Evolutionary conservation across 2,329 filamentous ascomycete species (phyloP).

Genomic region (Plectosphaerella cucumerina): DNA sequence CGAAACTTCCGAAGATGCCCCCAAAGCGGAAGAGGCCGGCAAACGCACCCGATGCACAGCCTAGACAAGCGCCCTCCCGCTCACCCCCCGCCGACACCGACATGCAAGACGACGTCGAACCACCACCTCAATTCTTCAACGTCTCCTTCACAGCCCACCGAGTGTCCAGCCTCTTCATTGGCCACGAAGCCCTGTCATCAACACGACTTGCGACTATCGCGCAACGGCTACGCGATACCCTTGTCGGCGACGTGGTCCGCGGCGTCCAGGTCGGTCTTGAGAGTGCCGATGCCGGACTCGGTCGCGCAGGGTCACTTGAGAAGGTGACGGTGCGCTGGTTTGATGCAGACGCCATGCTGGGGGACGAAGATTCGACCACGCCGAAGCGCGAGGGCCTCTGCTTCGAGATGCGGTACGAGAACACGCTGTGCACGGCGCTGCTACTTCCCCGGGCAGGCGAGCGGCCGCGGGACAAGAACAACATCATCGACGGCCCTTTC

Average conservation of each 20-base stretch:
- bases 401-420: constrained; percentile 50
- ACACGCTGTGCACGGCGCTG: constrained; percentile 44
- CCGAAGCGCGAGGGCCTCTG: constrained; percentile 26
- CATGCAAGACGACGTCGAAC: constrained; percentile 11
- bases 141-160: constrained; percentile 55
- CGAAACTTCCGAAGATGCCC: neutral
- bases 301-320: constrained; percentile 38
- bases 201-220: constrained; percentile 38
- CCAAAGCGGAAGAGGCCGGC: neutral
- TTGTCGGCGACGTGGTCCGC: constrained; percentile 57
- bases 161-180: constrained; percentile 49
- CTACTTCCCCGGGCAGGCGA: constrained; percentile 34
- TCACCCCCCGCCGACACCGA: neutral
- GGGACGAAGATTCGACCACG: constrained; percentile 13
- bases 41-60: neutral
- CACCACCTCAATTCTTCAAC: constrained; percentile 46
- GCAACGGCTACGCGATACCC: constrained; percentile 45
- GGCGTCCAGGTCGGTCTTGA: constrained; percentile 51
- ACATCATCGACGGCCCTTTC: no score
- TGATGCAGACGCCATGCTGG: constrained; percentile 23
- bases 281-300: constrained; percentile 26
- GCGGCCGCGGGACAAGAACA: no score
- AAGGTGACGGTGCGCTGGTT: constrained; percentile 46
- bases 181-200: constrained; percentile 30
- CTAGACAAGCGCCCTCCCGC: neutral